Evolutionary conservation across 2,329 filamentous ascomycete genomes (phyloP), one percentile per base, ranked within the genome.

Genomic region (Bipolaris victoriae): DNA sequence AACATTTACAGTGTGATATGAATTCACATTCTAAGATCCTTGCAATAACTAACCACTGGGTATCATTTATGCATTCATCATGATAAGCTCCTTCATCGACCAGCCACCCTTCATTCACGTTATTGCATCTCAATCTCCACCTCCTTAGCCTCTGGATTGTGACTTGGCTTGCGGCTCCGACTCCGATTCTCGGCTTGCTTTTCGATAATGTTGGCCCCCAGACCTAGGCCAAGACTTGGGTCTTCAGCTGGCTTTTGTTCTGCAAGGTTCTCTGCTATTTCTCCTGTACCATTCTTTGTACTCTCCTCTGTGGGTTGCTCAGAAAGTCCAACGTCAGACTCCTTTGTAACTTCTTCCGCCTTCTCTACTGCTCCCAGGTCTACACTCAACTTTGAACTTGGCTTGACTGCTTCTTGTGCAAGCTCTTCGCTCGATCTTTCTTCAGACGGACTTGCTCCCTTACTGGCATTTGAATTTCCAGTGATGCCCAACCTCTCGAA

Each of bases 41-140:
- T 10, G 40, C 40, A n/a, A 26, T 24, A 16, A 43, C 29, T 35
- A 35, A 18, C 16, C 29, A 13, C 16, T 24, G 55, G 55, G 55
- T 57, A 57, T 57, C 55, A 22, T 57, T 20, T n/a, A 44, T 54
- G 16, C 45, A 46, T 57, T 49, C 35, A 22, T 49, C 40, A 39
- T 54, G 11, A 54, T 29, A 33, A 37, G 31, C 22, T 20, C 44
- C 29, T 48, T 39, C 40, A 13, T 48, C 40, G 22, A 18, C n/a
- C n/a, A 45, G 5, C 43, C 50, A 18, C 1, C 7, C 29, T 31
- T 45, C n/a, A 10, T 54, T 1, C 2, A 33, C 13, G 20, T 58
- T 52, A 76, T 53, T 76, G 71, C 72, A 75, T 73, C 62, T 76
- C 75, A 10, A 75, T 69, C 52, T 75, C 74, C 53, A 75, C 58